Base-by-base conservation (phyloP, 805 yeast species). In the Pichia paraexigua region DNA sequence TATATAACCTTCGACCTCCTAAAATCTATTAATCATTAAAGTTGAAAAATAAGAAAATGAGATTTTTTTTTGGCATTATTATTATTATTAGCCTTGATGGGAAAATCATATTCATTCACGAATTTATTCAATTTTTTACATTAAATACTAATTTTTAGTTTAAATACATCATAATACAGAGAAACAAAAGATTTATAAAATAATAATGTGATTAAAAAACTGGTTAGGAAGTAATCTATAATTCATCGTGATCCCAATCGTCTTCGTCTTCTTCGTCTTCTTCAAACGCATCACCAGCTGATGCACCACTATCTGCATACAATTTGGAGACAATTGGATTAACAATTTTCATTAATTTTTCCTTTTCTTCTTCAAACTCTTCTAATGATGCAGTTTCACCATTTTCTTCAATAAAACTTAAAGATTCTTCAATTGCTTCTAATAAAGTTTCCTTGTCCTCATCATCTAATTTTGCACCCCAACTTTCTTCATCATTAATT, bases 301-400 rank as follows among this genome's bases (percentile, higher is more conserved):
- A 73, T 25, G 71, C 78, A 22, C 48, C 53, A 41, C 49, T 56
- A 18, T 43, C 30, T 46, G 42, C 52, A 70, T 85, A 86, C 52
- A 92, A 73, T 76, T 92, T 94, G 58, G 92, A 78, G 48, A 96
- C 87, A 64, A 94, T 91, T 70, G 98, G 97, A 71, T 84, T 83
- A 46, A 96, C 96, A 63, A 85, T 74, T 62, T 85, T 79, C 56
- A 85, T 79, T 69, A 92, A 79, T 65, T 85, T 73, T 62, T 86
- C 91, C 72, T 81, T 87, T 74, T 90, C 95, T 71, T 90, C 97
- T 52, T 88, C 95, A 61, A 87, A 85, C 65, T 94, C 99, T 71
- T 91, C 97, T 63, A 85, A 79, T 48, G 95, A 79, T 45, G 97
- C 97, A 56, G 87, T 74, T 53, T 88, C 95, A 42, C 62, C 63